Percentiles rank a stretch among this genome's conserved stretches.
phyloP scores from a whole-genome alignment of 2,329 filamentous ascomycete genomes.

The Curvularia spicifera region DNA sequence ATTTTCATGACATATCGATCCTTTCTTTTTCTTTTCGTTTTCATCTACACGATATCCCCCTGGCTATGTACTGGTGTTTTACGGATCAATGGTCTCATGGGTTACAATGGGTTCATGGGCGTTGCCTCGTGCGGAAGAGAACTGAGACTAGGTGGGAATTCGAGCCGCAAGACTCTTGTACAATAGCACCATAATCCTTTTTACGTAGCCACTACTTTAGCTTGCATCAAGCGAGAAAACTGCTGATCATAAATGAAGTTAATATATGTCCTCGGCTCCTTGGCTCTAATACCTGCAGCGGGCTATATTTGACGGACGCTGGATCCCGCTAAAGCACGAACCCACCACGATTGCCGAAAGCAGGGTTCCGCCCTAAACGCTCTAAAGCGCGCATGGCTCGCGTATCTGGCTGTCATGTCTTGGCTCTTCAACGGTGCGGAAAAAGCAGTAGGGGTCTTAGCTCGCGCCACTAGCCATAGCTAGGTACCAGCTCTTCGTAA shows the following conservation, averaged over 20 bases:
- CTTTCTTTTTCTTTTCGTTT: constrained; percentile 10
- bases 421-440: constrained; percentile 19
- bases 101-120: constrained; percentile 11
- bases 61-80: constrained; percentile 26
- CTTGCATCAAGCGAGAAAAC: constrained; percentile 22
- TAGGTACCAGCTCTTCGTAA: neutral
- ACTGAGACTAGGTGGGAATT: constrained; percentile 1
- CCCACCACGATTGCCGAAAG: constrained; percentile 11
- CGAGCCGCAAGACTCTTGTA: constrained; percentile 9
- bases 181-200: constrained; percentile 7
- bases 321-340: constrained; percentile 3
- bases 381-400: constrained; percentile 10
- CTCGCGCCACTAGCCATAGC: constrained; percentile 10
- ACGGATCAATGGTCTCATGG: constrained; percentile 25
- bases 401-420: constrained; percentile 16
- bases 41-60: constrained; percentile 29
- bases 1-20: constrained; percentile 11
- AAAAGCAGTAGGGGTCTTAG: constrained; percentile 16
- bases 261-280: constrained; percentile 22
- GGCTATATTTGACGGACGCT: constrained; percentile 4
- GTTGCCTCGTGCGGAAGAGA: neutral
- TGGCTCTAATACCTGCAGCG: neutral
- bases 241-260: constrained; percentile 16
- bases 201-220: constrained; percentile 8
- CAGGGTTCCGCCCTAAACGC: constrained; percentile 2